Percentiles rank a stretch among this genome's conserved stretches.
These are phyloP conservation scores for Mortierella claussenii DNA, from an alignment of 192 early-diverging fungal species.

Conservation along the genomic window DNA sequence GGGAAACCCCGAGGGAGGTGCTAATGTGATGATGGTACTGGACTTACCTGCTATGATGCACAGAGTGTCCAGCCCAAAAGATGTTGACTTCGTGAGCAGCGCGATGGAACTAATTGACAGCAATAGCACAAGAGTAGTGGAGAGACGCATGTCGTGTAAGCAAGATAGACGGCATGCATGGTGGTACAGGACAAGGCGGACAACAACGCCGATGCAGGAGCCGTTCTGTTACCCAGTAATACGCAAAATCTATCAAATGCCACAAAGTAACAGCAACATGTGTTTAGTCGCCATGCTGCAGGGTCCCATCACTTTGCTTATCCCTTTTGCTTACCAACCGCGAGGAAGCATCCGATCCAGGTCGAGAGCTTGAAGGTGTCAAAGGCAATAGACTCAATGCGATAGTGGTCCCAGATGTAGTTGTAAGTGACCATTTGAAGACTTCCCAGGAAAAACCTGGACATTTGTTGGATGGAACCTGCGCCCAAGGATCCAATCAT, in stretches of 20 bases:
- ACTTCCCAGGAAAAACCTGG: conserved; percentile 57
- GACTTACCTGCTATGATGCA: conserved; percentile 56
- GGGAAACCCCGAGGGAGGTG: no score
- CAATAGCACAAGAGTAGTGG: not conserved
- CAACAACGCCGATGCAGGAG: no score
- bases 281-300: no score
- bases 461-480: conserved; percentile 65
- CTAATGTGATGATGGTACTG: no score
- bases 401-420: conserved; percentile 63
- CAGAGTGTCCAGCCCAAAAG: conserved; percentile 65
- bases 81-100: conserved; percentile 70
- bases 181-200: not conserved
- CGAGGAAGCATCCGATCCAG: conserved; percentile 67
- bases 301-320: no score
- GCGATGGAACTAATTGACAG: conserved; percentile 63
- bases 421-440: conserved; percentile 59
- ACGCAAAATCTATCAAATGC: conserved; percentile 23
- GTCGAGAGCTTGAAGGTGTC: conserved; percentile 54
- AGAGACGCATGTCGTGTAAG: not conserved
- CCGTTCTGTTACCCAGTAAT: conserved; percentile 58
- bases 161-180: not conserved
- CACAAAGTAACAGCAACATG: no score
- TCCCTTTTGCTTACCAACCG: conserved; percentile 45
- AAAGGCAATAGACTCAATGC: conserved; percentile 48
- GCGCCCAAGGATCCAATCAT: conserved; percentile 61